Base-by-base conservation (phyloP, 169 alveolate species). In the Plasmodium inui region DNA sequence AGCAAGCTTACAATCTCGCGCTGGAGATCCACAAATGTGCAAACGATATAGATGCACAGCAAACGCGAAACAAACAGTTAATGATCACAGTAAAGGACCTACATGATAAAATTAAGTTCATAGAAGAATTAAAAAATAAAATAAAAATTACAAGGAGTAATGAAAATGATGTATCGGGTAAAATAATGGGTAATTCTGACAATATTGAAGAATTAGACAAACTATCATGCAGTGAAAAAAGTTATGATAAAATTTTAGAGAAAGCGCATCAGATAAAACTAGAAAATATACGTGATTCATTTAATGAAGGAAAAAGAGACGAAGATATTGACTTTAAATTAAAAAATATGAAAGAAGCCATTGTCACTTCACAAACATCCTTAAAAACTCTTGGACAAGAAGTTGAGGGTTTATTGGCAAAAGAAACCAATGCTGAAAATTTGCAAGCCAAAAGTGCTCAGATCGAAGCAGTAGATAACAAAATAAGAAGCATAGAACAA, bases 201-300 rank as follows among this genome's bases (percentile, higher is more conserved):
- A 82, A 82, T 12, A 12, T 14, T 39, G 22, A 5, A 0, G 80
- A 50, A 7, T 55, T 82, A 82, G 41, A 57, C 39, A 3, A 55
- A 30, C 17, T 57, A 2, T n/a, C 55, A 30, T 55, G 78, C 26
- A n/a, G 41, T 17, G 37, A 10, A 32, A 30, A 57, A 55, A 55
- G 26, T 82, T 55, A 41, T 57, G 80, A 82, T n/a, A 50, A n/a
- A 7, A 3, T 32, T 30, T 82, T 82, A 55, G 90, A 82, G 14
- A 30, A 28, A 14, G 17, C 80, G 37, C 10, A 82, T 0, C 6
- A n/a, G 0, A 46, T 17, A n/a, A 22, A 82, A 30, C 3, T 82
- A 55, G 32, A 82, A 46, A 4, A 28, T 12, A 7, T 53, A 82
- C n/a, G 12, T 2, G 70, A 82, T 30, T 17, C 37, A 1, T 82